A percentile compares a stretch with the other conserved stretches of the same genome.
These are phyloP conservation scores for Adansonia gregorii DNA, from an alignment of 441 rosid species.

Conservation along the genomic window DNA sequence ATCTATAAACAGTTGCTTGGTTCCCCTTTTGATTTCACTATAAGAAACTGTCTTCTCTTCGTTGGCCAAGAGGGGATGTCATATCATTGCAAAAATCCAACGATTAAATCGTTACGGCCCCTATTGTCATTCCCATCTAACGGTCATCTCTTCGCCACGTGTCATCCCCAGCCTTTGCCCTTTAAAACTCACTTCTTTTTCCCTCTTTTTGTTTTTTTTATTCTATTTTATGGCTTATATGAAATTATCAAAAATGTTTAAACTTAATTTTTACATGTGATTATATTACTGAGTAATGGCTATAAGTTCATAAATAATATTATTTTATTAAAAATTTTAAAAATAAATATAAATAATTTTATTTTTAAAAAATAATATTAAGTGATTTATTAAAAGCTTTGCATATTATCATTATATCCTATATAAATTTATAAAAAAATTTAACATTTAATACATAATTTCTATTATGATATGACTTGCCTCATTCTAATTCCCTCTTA, in stretches of 20 bases:
- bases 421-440: too few relatives aligned
- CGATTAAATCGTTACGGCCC: neutral
- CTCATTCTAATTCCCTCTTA: too few relatives aligned
- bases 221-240: conserved; percentile 4
- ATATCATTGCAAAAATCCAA: conserved; percentile 5
- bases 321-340: too few relatives aligned
- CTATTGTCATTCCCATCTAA: neutral
- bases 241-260: neutral
- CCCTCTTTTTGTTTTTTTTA: neutral
- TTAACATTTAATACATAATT: too few relatives aligned
- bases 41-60: neutral
- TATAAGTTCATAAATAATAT: too few relatives aligned
- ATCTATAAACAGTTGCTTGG: neutral
- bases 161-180: neutral
- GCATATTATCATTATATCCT: too few relatives aligned
- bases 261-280: neutral
- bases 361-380: too few relatives aligned
- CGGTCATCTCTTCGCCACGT: neutral
- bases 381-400: too few relatives aligned
- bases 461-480: too few relatives aligned
- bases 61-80: neutral
- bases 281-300: neutral
- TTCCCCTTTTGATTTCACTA: neutral
- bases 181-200: neutral
- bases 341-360: too few relatives aligned